Evolutionary conservation across 805 yeast species (phyloP).

Genomic region (Pichia membranifaciens): DNA sequence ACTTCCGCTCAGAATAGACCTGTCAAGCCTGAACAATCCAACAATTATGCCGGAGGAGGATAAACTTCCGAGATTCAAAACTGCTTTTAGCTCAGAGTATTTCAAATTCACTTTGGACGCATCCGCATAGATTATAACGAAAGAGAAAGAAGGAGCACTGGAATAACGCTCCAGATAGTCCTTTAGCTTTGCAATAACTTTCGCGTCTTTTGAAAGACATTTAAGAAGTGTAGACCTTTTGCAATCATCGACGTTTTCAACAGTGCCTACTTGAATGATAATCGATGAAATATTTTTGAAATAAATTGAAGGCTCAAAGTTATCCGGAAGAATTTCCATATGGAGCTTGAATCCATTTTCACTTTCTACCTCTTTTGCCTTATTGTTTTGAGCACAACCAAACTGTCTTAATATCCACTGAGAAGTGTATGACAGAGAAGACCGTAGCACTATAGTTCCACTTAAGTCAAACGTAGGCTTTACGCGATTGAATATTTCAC

Average conservation of each 20-base stretch:
- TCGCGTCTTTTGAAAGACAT: constrained; percentile 9
- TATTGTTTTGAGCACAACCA: constrained; percentile 20
- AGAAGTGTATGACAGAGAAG: constrained; percentile 25
- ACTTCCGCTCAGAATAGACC: not conserved
- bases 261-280: constrained; percentile 48
- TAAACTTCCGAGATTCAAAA: constrained; percentile 4
- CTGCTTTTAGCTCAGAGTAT: constrained; percentile 4
- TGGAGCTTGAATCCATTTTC: constrained; percentile 19
- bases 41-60: not conserved
- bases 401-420: constrained; percentile 21
- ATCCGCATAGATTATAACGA: constrained; percentile 13
- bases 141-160: constrained; percentile 4
- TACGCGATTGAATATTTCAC: constrained; percentile 3
- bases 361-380: constrained; percentile 3
- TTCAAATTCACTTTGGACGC: constrained; percentile 2
- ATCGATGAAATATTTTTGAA: constrained; percentile 39
- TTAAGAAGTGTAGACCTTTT: not conserved
- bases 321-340: constrained; percentile 39
- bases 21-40: constrained; percentile 11
- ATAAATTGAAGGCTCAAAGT: constrained; percentile 32
- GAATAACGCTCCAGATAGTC: constrained; percentile 8
- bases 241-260: constrained; percentile 8
- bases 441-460: constrained; percentile 33
- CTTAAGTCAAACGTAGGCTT: constrained; percentile 4
- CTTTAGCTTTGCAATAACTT: constrained; percentile 10